Conservation (phyloP, 2,329 filamentous ascomycete species). For the Diaporthe vaccinii region DNA sequence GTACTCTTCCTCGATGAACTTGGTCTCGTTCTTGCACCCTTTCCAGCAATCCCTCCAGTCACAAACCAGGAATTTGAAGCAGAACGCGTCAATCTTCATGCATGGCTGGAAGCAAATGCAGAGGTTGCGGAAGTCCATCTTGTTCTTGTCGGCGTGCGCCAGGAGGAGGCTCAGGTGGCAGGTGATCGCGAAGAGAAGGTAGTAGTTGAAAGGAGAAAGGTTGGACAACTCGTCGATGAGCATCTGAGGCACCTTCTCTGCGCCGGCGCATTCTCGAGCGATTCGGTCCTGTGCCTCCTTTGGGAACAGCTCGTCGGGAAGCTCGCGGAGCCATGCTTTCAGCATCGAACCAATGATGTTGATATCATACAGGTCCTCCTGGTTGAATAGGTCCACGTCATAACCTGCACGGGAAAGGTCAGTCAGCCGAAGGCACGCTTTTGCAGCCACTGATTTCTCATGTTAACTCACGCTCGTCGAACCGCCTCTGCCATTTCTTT, state of each 20-base stretch:
- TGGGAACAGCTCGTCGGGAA: slow-evolving; percentile 95
- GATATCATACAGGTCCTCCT: slow-evolving; percentile 91
- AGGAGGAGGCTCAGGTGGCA: slow-evolving; percentile 94
- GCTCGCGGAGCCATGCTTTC: slow-evolving; percentile 93
- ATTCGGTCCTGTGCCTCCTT: slow-evolving; percentile 86
- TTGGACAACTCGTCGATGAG: slow-evolving; percentile 93
- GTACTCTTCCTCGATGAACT: slow-evolving; percentile 80
- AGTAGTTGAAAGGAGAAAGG: slow-evolving; percentile 97
- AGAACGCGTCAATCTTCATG: slow-evolving; percentile 95
- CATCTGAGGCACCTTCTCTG: slow-evolving; percentile 84
- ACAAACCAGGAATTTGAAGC: slow-evolving; percentile 94
- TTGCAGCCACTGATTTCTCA: slow-evolving; percentile 42
- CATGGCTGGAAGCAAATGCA: slow-evolving; percentile 98
- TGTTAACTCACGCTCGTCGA: slow-evolving; percentile 78
- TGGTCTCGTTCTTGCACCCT: slow-evolving; percentile 91
- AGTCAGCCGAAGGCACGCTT: background rate
- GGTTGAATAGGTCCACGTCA: slow-evolving; percentile 91
- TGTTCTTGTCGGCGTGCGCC: slow-evolving; percentile 94
- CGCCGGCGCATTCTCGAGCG: slow-evolving; percentile 81
- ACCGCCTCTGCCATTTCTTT: slow-evolving; percentile 92
- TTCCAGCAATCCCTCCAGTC: slow-evolving; percentile 99
- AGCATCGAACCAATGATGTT: slow-evolving; percentile 97
- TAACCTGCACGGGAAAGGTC: slow-evolving; percentile 66
- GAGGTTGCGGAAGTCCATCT: slow-evolving; percentile 96
- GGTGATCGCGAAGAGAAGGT: slow-evolving; percentile 96